phyloP scores from a whole-genome alignment of 1,284 basidiomycete genomes.

The Coniferiporia sulphurascens region DNA sequence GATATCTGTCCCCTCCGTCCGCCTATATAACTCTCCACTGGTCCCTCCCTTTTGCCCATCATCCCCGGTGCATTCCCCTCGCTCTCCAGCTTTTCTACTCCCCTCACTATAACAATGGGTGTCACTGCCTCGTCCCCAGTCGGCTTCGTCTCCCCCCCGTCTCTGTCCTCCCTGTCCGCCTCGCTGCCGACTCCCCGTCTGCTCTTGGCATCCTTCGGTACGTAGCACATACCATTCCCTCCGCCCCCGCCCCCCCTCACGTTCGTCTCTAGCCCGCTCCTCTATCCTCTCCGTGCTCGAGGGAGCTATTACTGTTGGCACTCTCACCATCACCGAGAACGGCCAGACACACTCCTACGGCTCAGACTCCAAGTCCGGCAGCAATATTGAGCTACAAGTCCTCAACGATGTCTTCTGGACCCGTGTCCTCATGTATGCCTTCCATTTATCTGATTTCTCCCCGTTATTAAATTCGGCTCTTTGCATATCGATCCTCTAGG shows the following conservation, averaged over 20 bases:
- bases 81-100: not conserved
- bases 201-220: constrained; percentile 15
- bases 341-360: constrained; percentile 57
- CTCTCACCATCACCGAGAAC: constrained; percentile 58
- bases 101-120: constrained; percentile 8
- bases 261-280: constrained; percentile 44
- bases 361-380: constrained; percentile 43
- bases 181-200: constrained; percentile 14
- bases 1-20: not conserved
- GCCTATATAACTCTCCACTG: constrained; percentile 2
- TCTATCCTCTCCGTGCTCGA: constrained; percentile 59
- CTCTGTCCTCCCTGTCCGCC: constrained; percentile 12
- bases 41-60: not conserved
- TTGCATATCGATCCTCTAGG: constrained; percentile 29
- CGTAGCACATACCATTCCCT: not conserved
- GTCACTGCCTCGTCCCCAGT: constrained; percentile 11
- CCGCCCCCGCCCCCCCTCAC: not conserved
- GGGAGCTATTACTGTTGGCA: constrained; percentile 53
- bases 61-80: not conserved
- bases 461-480: constrained; percentile 2
- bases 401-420: constrained; percentile 77
- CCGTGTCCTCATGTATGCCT: constrained; percentile 59
- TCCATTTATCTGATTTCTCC: constrained; percentile 2
- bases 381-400: constrained; percentile 61
- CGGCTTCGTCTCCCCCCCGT: constrained; percentile 16